phyloP scores from a whole-genome alignment of 768 basidiomycete genomes.

The Boletus insuetus region DNA sequence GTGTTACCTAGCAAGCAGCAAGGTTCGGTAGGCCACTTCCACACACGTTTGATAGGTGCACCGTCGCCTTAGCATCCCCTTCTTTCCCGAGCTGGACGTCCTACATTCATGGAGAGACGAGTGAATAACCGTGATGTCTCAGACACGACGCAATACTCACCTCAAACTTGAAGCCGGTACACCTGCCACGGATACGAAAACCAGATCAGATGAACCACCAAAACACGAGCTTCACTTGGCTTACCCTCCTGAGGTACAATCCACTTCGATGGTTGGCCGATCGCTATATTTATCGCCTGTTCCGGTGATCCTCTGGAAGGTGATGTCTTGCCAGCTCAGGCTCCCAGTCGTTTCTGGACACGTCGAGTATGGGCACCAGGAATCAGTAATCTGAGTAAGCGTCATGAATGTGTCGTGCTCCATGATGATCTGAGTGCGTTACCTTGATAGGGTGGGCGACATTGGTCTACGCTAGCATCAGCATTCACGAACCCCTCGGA shows the following conservation, averaged over 20 bases:
- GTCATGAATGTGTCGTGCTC: not conserved
- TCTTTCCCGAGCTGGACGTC: slow-evolving; percentile 8
- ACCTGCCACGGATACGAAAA: not conserved
- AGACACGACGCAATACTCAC: not conserved
- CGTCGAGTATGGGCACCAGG: slow-evolving; percentile 2
- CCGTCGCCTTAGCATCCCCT: not conserved
- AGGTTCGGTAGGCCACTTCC: slow-evolving; percentile 1
- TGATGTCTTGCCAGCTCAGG: slow-evolving; percentile 7
- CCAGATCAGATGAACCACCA: not conserved
- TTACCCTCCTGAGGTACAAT: not conserved
- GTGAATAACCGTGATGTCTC: too few species aligned
- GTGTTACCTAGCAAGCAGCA: not conserved
- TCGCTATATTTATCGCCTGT: not conserved
- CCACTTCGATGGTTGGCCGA: not conserved
- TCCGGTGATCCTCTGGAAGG: slow-evolving; percentile 5
- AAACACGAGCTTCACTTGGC: not conserved
- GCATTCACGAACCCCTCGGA: too few species aligned
- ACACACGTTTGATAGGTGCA: slow-evolving; percentile 3
- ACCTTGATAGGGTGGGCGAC: slow-evolving; percentile 11
- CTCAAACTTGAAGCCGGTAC: slow-evolving; percentile 6
- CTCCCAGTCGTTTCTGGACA: not conserved
- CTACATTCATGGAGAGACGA: not conserved
- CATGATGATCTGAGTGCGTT: not conserved
- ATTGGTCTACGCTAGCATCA: not conserved
- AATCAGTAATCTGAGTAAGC: not conserved